phyloP scores from a whole-genome alignment of 1,284 basidiomycete species.

The Pyrrhoderma noxium region DNA sequence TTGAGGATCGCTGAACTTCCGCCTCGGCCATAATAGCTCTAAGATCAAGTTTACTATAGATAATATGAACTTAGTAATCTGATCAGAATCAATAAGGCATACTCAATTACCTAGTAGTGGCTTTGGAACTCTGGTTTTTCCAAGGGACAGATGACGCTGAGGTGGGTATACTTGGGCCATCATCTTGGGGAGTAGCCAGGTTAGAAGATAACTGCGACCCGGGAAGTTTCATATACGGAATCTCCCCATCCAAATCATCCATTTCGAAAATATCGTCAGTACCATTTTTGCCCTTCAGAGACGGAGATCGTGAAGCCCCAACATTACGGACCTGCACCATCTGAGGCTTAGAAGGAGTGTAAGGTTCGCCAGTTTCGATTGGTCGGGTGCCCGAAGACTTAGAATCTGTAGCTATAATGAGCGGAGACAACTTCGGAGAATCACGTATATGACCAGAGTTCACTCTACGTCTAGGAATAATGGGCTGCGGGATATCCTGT shows the following conservation, averaged over 20 bases:
- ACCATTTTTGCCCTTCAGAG: conserved; percentile 17
- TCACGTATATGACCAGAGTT: conserved; percentile 31
- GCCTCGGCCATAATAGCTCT: conserved; percentile 82
- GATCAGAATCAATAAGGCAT: conserved; percentile 32
- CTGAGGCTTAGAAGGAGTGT: conserved; percentile 29
- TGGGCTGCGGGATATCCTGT: conserved; percentile 73
- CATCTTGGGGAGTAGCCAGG: neutral
- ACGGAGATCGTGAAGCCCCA: conserved; percentile 19
- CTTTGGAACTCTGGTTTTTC: conserved; percentile 18
- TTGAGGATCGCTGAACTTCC: conserved; percentile 26
- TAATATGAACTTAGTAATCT: conserved; percentile 24
- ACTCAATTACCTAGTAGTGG: conserved; percentile 30
- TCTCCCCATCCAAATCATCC: conserved; percentile 42
- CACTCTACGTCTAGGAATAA: conserved; percentile 36
- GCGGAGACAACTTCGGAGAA: conserved; percentile 44
- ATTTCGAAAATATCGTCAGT: conserved; percentile 53
- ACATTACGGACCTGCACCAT: conserved; percentile 24
- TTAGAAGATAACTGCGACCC: conserved; percentile 30
- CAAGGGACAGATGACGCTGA: conserved; percentile 13
- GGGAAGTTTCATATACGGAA: conserved; percentile 18
- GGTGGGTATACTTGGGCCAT: neutral
- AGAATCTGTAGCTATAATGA: conserved; percentile 22
- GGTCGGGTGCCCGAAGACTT: conserved; percentile 21
- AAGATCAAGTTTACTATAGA: conserved; percentile 56
- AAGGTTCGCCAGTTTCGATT: conserved; percentile 18